phyloP scores from a whole-genome alignment of 345 rosid genomes.

The Citrus australasica region DNA sequence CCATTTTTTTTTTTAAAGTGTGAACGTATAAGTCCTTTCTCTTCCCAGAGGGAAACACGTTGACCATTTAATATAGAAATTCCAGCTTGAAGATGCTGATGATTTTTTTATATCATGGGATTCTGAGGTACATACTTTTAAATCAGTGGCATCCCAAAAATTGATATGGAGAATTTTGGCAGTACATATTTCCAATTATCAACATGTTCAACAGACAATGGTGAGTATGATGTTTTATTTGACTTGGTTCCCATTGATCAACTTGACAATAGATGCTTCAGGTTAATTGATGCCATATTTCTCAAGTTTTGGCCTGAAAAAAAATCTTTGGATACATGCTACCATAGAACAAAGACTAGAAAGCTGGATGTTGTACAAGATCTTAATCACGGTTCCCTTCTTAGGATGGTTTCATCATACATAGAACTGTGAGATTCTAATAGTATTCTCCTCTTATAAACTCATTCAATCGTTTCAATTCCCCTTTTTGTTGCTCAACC shows the following conservation, averaged over 20 bases:
- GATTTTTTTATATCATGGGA: neutral
- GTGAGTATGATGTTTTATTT: slow-evolving; percentile 1
- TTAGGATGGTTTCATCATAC: neutral
- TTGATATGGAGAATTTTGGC: neutral
- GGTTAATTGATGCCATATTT: neutral
- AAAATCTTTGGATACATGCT: neutral
- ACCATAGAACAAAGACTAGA: neutral
- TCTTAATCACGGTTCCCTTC: neutral
- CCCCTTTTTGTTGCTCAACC: slow-evolving; percentile 83
- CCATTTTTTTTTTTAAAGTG: neutral
- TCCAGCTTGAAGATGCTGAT: neutral
- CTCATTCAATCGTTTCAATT: slow-evolving; percentile 69
- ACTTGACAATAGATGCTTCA: neutral
- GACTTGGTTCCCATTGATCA: neutral
- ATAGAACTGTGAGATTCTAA: slow-evolving; percentile 9
- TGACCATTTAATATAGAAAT: neutral
- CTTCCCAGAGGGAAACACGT: neutral
- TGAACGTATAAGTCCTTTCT: neutral
- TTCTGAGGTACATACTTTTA: neutral
- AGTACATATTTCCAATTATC: neutral
- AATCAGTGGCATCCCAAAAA: neutral
- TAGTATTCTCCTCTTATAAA: slow-evolving; percentile 81
- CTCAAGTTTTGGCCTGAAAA: neutral
- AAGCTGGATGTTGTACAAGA: neutral
- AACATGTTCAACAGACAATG: neutral